A percentile compares a stretch with the other conserved stretches of the same genome.
These are phyloP conservation scores for Aegilops sharonensis DNA, from an alignment of 176 grass and related monocot species.

Conservation along the genomic window DNA sequence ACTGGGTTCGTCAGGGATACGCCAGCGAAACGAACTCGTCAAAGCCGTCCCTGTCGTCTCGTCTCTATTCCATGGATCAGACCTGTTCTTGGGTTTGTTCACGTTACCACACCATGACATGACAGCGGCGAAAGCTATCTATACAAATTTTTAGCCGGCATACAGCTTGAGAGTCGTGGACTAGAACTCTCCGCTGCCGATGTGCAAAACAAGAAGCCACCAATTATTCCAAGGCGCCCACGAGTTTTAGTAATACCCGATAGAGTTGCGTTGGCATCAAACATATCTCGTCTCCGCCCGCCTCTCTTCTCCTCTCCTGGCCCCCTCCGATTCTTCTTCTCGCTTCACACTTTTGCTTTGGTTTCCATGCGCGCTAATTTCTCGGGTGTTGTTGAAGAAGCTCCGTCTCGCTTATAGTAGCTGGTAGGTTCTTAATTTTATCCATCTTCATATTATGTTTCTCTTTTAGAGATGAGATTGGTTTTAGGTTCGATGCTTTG, in stretches of 20 bases:
- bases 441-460: too few relatives aligned
- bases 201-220: slow-evolving; percentile 19
- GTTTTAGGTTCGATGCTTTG: background rate
- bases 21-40: slow-evolving; percentile 3
- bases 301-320: background rate
- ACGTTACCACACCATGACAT: slow-evolving; percentile 16
- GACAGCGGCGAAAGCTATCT: slow-evolving; percentile 21
- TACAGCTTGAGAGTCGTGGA: slow-evolving; percentile 21
- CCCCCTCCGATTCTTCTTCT: slow-evolving; percentile 16
- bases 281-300: slow-evolving; percentile 9
- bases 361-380: background rate
- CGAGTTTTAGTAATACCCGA: slow-evolving; percentile 9
- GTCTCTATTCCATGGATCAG: background rate
- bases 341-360: background rate
- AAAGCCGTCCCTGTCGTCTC: background rate
- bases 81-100: slow-evolving; percentile 15
- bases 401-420: background rate
- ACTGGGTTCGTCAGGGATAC: slow-evolving; percentile 3
- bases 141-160: background rate
- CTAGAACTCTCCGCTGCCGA: slow-evolving; percentile 10
- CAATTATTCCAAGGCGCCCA: slow-evolving; percentile 26
- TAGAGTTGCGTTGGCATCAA: slow-evolving; percentile 10
- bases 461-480: too few relatives aligned
- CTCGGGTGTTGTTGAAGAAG: background rate
- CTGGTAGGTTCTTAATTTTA: background rate